These are phyloP conservation scores for Tanacetum coccineum DNA, from an alignment of 129 eudicot species.

Conservation along the genomic window DNA sequence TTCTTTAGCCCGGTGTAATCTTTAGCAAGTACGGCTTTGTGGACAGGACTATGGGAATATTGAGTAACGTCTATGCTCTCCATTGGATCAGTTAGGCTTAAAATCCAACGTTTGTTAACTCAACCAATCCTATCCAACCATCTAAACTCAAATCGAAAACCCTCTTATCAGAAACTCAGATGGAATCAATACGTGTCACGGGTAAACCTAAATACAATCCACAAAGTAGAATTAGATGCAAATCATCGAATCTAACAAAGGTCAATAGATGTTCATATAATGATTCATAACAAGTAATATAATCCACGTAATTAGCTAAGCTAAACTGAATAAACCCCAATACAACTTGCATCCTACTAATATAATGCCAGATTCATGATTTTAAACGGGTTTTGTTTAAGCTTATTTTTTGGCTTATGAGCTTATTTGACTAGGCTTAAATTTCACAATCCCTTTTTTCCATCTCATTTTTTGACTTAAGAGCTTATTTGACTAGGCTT, in stretches of 20 bases:
- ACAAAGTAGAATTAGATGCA: conserved; percentile 2
- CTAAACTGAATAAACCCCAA: neutral
- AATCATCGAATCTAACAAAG: neutral
- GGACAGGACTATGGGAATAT: conserved; percentile 47
- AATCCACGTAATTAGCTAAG: neutral
- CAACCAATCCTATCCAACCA: conserved; percentile 21
- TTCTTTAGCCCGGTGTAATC: conserved; percentile 32
- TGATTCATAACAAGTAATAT: no score
- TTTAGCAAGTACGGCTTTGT: conserved; percentile 35
- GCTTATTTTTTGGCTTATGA: no score
- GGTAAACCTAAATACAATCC: conserved; percentile 18
- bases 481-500: no score
- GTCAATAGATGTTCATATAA: conserved; percentile 8
- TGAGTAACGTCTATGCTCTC: conserved; percentile 35
- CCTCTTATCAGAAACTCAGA: conserved; percentile 1
- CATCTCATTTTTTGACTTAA: no score
- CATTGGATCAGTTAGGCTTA: conserved; percentile 26
- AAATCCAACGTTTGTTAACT: conserved; percentile 19
- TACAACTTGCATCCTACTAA: neutral
- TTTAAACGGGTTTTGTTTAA: no score
- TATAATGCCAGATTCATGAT: neutral
- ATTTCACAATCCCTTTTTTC: no score
- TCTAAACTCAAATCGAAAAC: conserved; percentile 5
- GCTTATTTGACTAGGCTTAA: no score
- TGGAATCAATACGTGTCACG: neutral